These are phyloP conservation scores for Melastoma candidum DNA, from an alignment of 441 rosid species.

Conservation along the genomic window DNA sequence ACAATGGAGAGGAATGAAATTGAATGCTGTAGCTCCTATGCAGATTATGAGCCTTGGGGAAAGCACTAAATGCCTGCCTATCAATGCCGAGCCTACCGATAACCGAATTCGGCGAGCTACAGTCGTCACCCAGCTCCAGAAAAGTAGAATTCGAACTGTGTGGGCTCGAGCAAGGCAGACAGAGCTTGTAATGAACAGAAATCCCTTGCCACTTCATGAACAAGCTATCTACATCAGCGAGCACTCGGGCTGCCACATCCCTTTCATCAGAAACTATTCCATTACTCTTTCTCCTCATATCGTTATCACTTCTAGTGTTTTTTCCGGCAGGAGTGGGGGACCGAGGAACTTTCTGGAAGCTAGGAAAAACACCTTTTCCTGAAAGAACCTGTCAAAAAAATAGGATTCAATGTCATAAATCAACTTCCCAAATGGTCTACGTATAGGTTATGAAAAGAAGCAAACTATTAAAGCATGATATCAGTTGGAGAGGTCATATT, in stretches of 20 bases:
- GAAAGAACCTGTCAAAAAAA: conserved; percentile 56
- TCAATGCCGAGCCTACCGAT: conserved; percentile 61
- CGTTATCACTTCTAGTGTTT: conserved; percentile 60
- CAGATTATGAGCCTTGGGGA: conserved; percentile 42
- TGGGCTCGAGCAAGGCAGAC: conserved; percentile 51
- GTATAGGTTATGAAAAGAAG: conserved; percentile 1
- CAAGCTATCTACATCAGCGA: conserved; percentile 77
- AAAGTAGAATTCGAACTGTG: conserved; percentile 42
- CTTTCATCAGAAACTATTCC: conserved; percentile 50
- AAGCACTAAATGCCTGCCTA: conserved; percentile 34
- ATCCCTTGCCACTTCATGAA: conserved; percentile 60
- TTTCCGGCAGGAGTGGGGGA: conserved; percentile 85
- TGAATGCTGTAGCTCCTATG: conserved; percentile 81
- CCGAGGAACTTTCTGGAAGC: conserved; percentile 87
- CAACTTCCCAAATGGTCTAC: background rate
- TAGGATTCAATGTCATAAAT: conserved; percentile 1
- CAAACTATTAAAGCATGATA: background rate
- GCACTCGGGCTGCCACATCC: conserved; percentile 60
- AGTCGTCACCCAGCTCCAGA: conserved; percentile 35
- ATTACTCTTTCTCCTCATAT: conserved; percentile 52
- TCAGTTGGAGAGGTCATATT: background rate
- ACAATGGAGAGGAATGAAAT: conserved; percentile 55
- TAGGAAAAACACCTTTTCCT: conserved; percentile 76
- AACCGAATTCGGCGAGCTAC: conserved; percentile 41
- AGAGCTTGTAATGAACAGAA: conserved; percentile 73